A percentile compares a stretch with the other conserved stretches of the same genome.
Conservation (phyloP, 176 grass and related monocot genomes). For the Carex pumila region DNA sequence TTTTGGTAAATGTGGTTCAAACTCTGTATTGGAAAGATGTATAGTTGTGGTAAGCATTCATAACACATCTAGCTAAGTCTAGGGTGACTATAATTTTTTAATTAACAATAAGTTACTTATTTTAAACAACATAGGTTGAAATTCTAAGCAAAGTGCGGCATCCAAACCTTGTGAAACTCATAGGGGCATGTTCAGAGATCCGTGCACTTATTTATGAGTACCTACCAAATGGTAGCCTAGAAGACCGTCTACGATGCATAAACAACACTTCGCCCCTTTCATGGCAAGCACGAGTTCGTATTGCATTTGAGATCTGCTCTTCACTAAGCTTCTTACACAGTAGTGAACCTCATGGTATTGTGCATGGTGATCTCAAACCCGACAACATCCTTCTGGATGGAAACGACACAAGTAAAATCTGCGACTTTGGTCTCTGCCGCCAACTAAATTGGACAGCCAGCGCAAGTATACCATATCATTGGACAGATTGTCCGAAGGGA, state of each 20-base stretch:
- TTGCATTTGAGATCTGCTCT: conserved; percentile 40
- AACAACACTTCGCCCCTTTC: conserved; percentile 24
- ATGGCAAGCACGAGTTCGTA: conserved; percentile 38
- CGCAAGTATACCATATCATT: conserved; percentile 3
- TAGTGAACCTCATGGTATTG: conserved; percentile 32
- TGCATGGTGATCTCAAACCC: conserved; percentile 51
- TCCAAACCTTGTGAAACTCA: conserved; percentile 37
- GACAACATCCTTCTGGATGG: too few relatives aligned
- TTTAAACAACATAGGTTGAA: not conserved
- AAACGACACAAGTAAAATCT: conserved; percentile 32
- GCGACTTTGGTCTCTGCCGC: conserved; percentile 40
- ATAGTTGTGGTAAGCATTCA: too few relatives aligned
- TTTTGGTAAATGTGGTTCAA: too few relatives aligned
- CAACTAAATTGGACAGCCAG: conserved; percentile 23
- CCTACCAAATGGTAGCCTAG: conserved; percentile 35
- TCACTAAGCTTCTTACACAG: conserved; percentile 47
- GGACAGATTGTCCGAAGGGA: conserved; percentile 25
- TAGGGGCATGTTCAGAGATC: conserved; percentile 26
- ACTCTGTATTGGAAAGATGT: too few relatives aligned
- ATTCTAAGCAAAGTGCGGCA: not conserved
- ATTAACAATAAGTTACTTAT: too few relatives aligned
- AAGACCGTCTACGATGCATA: conserved; percentile 25
- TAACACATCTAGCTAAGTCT: too few relatives aligned
- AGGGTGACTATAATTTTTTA: too few relatives aligned
- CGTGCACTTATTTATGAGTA: conserved; percentile 40